These are phyloP conservation scores for Candida mesenterica DNA, from an alignment of 1,139 yeast species.

Conservation along the genomic window DNA sequence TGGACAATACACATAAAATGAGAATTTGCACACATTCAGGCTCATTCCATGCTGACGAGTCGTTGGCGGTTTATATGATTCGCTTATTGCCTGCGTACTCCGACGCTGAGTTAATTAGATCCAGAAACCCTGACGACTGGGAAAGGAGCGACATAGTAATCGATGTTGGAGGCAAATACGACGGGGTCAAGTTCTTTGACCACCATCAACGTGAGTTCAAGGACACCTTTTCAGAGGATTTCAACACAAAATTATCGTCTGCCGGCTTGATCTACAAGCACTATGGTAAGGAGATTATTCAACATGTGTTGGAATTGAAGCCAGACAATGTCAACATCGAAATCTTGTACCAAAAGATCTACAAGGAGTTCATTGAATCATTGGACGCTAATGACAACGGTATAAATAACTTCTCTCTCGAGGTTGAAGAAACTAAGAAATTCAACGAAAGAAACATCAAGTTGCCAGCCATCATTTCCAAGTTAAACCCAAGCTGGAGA, in stretches of 20 bases:
- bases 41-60: slow-evolving; percentile 95
- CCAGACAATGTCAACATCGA: slow-evolving; percentile 46
- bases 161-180: slow-evolving; percentile 94
- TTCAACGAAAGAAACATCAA: slow-evolving; percentile 62
- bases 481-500: slow-evolving; percentile 86
- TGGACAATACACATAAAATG: slow-evolving; percentile 11
- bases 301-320: slow-evolving; percentile 35
- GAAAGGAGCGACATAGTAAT: slow-evolving; percentile 89
- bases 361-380: slow-evolving; percentile 79
- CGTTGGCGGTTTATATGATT: slow-evolving; percentile 90
- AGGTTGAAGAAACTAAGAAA: slow-evolving; percentile 39
- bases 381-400: slow-evolving; percentile 98
- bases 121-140: slow-evolving; percentile 81
- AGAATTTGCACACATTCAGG: slow-evolving; percentile 90
- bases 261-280: slow-evolving; percentile 95
- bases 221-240: slow-evolving; percentile 36
- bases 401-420: slow-evolving; percentile 64
- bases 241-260: slow-evolving; percentile 75
- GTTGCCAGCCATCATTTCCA: slow-evolving; percentile 73
- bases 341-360: slow-evolving; percentile 67
- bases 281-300: slow-evolving; percentile 79
- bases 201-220: slow-evolving; percentile 82
- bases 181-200: slow-evolving; percentile 82
- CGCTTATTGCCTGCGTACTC: slow-evolving; percentile 67
- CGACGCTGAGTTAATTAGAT: slow-evolving; percentile 69